Evolutionary conservation across 371 early-diverging fungal genomes (phyloP).

Genomic region (Apophysomyces trapeziformis): DNA sequence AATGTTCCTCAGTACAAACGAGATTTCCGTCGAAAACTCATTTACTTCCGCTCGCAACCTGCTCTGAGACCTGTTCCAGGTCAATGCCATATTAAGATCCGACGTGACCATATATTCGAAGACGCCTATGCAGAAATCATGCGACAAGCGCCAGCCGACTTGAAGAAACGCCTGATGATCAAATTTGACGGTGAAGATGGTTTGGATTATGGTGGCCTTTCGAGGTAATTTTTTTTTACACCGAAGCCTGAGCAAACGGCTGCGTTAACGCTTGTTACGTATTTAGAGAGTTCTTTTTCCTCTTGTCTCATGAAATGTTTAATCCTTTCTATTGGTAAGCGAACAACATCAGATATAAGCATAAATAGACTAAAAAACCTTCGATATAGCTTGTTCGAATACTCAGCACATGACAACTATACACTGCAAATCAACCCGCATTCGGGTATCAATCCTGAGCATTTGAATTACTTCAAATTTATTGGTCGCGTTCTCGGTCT

Average conservation of each 20-base stretch:
- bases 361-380: background rate
- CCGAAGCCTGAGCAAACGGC: background rate
- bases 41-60: slow-evolving; percentile 95
- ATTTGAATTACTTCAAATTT: slow-evolving; percentile 97
- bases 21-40: slow-evolving; percentile 95
- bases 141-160: slow-evolving; percentile 82
- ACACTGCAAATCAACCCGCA: slow-evolving; percentile 97
- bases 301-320: slow-evolving; percentile 98
- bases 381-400: slow-evolving; percentile 80
- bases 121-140: slow-evolving; percentile 94
- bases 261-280: background rate
- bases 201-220: slow-evolving; percentile 97
- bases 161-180: slow-evolving; percentile 95
- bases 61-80: slow-evolving; percentile 89
- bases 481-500: slow-evolving; percentile 98
- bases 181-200: slow-evolving; percentile 99
- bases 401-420: slow-evolving; percentile 96
- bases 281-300: slow-evolving; percentile 92
- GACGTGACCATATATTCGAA: slow-evolving; percentile 89
- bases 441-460: slow-evolving; percentile 97
- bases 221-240: slow-evolving; percentile 53
- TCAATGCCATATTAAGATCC: slow-evolving; percentile 90
- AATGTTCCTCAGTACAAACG: slow-evolving; percentile 98
- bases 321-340: slow-evolving; percentile 91
- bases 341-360: background rate